Base-by-base conservation (phyloP, 164 flowering plant species). In the Cinnamomum chago region DNA sequence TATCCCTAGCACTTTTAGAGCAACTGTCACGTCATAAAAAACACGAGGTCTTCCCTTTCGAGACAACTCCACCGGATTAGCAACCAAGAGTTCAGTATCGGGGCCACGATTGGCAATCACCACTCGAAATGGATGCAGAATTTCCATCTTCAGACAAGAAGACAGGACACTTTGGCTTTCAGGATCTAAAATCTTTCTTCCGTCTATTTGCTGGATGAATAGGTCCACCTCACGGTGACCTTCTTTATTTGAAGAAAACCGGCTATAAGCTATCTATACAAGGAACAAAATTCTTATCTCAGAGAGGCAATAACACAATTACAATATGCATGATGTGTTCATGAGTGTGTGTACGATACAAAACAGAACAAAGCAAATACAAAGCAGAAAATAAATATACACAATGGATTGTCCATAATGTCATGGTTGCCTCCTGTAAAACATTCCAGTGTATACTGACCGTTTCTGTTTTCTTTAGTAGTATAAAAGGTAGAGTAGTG, bases 41-140 rank as follows among this genome's bases (percentile, higher is more conserved):
- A 40, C 47, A 9, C 47, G 47, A 40, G 47, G 47, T 9, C 47
- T 40, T 40, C 47, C 11, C 11, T 40, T 40, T 40, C 11, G 10
- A 5, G 47, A 91, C 70, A 88, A 73, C 80, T 93, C 98, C 2
- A 91, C 98, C 6, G 98, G 98, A 77, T 93, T 91, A 62, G 96
- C 98, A 62, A 93, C 94, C 76, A 91, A 64, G 67, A 93, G 90
- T 71, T 91, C 94, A 15, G 90, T 85, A 71, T 93, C 94, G 24
- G 96, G 96, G 2, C 98, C 96, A 72, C 94, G 86, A 65, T 82
- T 82, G 33, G 86, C 70, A 60, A 92, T 83, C 27, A 80, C 72
- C 4, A 92, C 93, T 51, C 92, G 87, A 78, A 89, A 72, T 3
- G 97, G 91, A 65, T 88, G 95, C 75, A 87, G 87, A 87, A 93